Evolutionary conservation across 495 filamentous ascomycete species (phyloP).

Genomic region (Tuber borchii): DNA sequence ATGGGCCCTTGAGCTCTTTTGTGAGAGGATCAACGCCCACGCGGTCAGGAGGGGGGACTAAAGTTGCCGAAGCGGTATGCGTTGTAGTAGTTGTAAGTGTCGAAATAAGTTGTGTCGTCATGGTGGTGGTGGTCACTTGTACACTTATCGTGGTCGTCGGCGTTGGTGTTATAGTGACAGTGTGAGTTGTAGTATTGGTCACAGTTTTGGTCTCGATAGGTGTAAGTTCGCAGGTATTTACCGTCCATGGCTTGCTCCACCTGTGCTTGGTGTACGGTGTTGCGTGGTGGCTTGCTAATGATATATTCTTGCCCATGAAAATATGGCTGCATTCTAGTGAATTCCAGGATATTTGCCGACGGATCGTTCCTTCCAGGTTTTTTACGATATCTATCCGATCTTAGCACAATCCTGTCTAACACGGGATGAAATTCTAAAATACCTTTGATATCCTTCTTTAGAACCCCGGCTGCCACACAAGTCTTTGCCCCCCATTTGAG

Average conservation of each 20-base stretch:
- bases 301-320: background rate
- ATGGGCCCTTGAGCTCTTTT: conserved; percentile 2
- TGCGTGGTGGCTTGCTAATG: background rate
- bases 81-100: background rate
- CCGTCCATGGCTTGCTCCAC: background rate
- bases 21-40: background rate
- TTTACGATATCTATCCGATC: background rate
- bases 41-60: background rate
- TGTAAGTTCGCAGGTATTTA: background rate
- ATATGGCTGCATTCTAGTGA: background rate
- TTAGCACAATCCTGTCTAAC: background rate
- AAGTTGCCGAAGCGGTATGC: background rate
- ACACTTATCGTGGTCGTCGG: background rate
- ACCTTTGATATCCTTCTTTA: background rate
- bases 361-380: background rate
- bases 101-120: background rate
- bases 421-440: background rate
- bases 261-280: background rate
- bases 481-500: background rate
- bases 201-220: background rate
- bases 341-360: background rate
- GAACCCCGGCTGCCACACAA: background rate
- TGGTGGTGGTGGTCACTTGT: background rate
- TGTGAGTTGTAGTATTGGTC: background rate
- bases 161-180: conserved; percentile 1